A percentile compares a stretch with the other conserved stretches of the same genome.
These are phyloP conservation scores for Eimeria necatrix DNA, from an alignment of 169 alveolate species.

Conservation along the genomic window DNA sequence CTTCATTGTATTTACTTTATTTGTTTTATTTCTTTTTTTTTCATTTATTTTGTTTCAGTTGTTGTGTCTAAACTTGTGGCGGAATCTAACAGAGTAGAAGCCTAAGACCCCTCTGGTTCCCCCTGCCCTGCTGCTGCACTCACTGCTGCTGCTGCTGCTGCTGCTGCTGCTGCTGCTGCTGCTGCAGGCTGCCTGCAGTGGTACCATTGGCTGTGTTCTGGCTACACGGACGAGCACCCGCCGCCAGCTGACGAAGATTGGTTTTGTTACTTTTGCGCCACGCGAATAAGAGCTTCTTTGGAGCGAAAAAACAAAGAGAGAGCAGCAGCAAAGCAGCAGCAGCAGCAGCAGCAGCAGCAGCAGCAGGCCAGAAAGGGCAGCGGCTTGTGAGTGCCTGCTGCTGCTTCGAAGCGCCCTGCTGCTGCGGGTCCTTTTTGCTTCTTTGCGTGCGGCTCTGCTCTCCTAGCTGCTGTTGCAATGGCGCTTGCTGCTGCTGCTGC, in stretches of 20 bases:
- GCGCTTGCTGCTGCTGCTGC: too few relatives aligned
- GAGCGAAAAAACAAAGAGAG: constrained; percentile 38
- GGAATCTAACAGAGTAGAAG: too few relatives aligned
- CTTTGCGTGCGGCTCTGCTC: too few relatives aligned
- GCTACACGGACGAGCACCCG: constrained; percentile 77
- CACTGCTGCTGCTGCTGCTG: too few relatives aligned
- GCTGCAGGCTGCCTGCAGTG: constrained; percentile 79
- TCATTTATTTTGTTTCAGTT: too few relatives aligned
- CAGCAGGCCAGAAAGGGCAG: too few relatives aligned
- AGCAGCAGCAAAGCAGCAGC: constrained; percentile 10
- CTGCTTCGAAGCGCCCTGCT: too few relatives aligned
- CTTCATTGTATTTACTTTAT: background rate
- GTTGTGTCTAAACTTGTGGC: too few relatives aligned
- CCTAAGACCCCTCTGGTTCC: background rate
- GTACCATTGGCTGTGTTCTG: constrained; percentile 82
- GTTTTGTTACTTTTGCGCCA: constrained; percentile 78
- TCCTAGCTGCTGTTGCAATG: too few relatives aligned
- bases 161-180: constrained; percentile 3
- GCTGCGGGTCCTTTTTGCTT: too few relatives aligned
- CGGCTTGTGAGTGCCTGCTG: too few relatives aligned
- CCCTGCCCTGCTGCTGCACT: background rate
- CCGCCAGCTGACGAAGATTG: constrained; percentile 80
- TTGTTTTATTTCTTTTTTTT: background rate
- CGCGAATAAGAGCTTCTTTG: constrained; percentile 10
- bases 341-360: background rate